A percentile compares a stretch with the other conserved stretches of the same genome.
phyloP scores from a whole-genome alignment of 768 basidiomycete genomes.

The Hirschioporus abietinus region DNA sequence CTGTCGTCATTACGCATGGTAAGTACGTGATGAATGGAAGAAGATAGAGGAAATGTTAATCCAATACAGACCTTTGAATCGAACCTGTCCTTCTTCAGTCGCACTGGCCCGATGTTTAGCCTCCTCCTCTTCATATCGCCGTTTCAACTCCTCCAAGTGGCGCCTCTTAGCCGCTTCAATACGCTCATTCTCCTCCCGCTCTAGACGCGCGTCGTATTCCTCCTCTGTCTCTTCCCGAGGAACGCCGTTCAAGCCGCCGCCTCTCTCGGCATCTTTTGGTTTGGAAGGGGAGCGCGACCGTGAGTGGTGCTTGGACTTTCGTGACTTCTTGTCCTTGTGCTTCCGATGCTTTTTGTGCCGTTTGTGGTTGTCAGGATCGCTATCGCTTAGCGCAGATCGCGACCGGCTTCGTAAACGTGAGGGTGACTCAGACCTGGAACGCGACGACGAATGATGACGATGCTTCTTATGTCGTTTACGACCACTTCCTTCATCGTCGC shows the following conservation, averaged over 20 bases:
- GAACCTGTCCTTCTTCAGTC: slow-evolving; percentile 39
- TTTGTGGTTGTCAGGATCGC: slow-evolving; percentile 15
- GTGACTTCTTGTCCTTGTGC: slow-evolving; percentile 18
- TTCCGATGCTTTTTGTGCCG: slow-evolving; percentile 22
- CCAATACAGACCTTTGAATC: slow-evolving; percentile 53
- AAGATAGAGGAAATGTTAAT: not conserved
- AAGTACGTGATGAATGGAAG: not conserved
- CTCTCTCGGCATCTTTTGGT: slow-evolving; percentile 15
- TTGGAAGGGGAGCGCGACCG: slow-evolving; percentile 10
- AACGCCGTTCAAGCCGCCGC: slow-evolving; percentile 1
- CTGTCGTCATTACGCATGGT: slow-evolving; percentile 6
- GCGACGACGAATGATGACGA: slow-evolving; percentile 8
- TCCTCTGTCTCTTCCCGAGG: slow-evolving; percentile 55
- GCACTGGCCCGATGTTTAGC: slow-evolving; percentile 15
- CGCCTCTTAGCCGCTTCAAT: slow-evolving; percentile 39
- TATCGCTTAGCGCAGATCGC: slow-evolving; percentile 8
- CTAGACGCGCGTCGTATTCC: slow-evolving; percentile 64
- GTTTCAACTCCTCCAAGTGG: slow-evolving; percentile 46
- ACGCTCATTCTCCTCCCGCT: slow-evolving; percentile 61
- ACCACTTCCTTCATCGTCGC: slow-evolving; percentile 12
- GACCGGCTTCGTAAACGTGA: slow-evolving; percentile 17
- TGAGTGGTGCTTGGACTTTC: slow-evolving; percentile 9
- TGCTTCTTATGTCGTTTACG: slow-evolving; percentile 15
- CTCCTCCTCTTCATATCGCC: slow-evolving; percentile 28
- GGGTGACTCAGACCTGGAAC: slow-evolving; percentile 1